Evolutionary conservation across 345 rosid species (phyloP).

Genomic region (Erysimum cheiranthoides): DNA sequence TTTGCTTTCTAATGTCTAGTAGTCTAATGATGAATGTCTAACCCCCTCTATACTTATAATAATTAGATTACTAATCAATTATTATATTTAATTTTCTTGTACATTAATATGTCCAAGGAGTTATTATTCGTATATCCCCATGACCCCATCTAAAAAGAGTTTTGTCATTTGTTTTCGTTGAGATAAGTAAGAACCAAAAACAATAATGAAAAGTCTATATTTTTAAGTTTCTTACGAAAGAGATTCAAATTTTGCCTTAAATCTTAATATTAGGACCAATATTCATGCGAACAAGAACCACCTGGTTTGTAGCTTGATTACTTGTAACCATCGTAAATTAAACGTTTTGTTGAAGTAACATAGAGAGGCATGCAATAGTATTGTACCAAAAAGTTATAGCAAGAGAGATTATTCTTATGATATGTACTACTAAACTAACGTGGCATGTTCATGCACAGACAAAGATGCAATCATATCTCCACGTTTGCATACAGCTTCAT

Average conservation of each 20-base stretch:
- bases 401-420: conserved; percentile 34
- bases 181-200: neutral
- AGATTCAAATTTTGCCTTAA: neutral
- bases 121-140: neutral
- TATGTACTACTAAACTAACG: conserved; percentile 35
- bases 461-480: conserved; percentile 42
- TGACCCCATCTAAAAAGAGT: neutral
- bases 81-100: neutral
- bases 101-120: neutral
- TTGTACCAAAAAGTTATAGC: conserved; percentile 40
- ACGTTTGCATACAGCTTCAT: conserved; percentile 40
- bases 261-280: neutral
- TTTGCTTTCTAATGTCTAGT: conserved; percentile 39
- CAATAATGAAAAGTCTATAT: neutral
- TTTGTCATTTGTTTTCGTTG: neutral
- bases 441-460: conserved; percentile 45
- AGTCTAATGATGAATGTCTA: conserved; percentile 43
- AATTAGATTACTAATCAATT: neutral
- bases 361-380: conserved; percentile 44
- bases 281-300: neutral
- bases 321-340: neutral
- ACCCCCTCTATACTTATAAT: conserved; percentile 30
- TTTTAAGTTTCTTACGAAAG: neutral
- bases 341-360: conserved; percentile 30
- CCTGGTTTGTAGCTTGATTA: neutral